phyloP scores from a whole-genome alignment of 305 asterid genomes.

The Rubia peregrina region DNA sequence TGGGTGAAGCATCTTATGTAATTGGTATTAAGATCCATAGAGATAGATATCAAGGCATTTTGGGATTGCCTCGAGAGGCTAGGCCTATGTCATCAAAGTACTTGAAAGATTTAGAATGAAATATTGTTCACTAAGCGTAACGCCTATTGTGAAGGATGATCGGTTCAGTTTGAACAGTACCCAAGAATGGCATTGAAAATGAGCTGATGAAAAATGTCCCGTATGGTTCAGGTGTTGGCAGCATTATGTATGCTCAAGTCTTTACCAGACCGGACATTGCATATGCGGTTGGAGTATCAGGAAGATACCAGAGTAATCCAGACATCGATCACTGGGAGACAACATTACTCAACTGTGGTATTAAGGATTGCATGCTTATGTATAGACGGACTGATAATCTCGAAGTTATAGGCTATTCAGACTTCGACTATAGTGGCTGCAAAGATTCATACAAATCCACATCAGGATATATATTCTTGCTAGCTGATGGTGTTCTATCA shows the following conservation, averaged over 20 bases:
- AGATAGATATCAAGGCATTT: no score
- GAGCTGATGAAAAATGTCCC: not conserved
- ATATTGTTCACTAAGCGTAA: no score
- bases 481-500: not conserved
- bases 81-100: no score
- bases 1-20: no score
- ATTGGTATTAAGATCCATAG: no score
- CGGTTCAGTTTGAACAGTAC: conserved; percentile 9
- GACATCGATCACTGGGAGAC: no score
- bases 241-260: conserved; percentile 6
- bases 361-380: not conserved
- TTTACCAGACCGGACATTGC: conserved; percentile 13
- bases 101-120: no score
- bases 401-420: not conserved
- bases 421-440: not conserved
- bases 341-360: not conserved
- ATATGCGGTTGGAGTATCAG: not conserved
- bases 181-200: not conserved
- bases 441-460: not conserved
- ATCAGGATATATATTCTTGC: not conserved
- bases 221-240: conserved; percentile 13
- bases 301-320: conserved; percentile 1
- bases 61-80: no score
- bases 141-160: conserved; percentile 14
- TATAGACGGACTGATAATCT: not conserved